These are phyloP conservation scores for Verticillium nubilum DNA, from an alignment of 2,329 filamentous ascomycete species.

Conservation along the genomic window DNA sequence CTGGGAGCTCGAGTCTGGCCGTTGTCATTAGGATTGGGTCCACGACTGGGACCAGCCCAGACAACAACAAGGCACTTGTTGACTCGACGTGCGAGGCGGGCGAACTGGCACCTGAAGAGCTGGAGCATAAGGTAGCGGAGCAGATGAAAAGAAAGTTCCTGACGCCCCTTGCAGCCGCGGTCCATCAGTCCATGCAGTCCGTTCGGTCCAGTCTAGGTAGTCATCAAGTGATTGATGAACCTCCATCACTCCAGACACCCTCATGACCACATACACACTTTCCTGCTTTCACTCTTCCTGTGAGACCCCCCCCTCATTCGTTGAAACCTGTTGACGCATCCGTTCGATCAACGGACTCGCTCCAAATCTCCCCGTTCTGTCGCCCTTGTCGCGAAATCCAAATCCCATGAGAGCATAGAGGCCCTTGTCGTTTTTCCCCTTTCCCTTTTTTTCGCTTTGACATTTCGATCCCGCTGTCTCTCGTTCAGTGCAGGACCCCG, in stretches of 20 bases:
- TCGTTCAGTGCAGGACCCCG: not conserved
- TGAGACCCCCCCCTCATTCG: too few species aligned
- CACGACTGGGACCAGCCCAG: too few species aligned
- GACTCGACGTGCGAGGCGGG: too few species aligned
- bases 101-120: not conserved
- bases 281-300: too few species aligned
- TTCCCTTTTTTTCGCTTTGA: not conserved
- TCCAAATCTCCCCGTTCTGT: not conserved
- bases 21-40: too few species aligned
- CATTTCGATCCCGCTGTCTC: not conserved
- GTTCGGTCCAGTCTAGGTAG: too few species aligned
- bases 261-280: too few species aligned
- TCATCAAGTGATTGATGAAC: too few species aligned
- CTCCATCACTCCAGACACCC: too few species aligned
- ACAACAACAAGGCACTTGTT: too few species aligned
- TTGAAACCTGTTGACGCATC: not conserved
- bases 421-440: conserved; percentile 2
- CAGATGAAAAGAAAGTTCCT: not conserved
- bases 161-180: not conserved
- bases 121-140: not conserved
- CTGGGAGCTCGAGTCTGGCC: not conserved
- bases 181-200: too few species aligned
- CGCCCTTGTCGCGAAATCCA: not conserved
- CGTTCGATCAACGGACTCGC: not conserved
- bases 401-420: not conserved